phyloP scores from a whole-genome alignment of 805 yeast species.

The Myxozyma melibiosi region DNA sequence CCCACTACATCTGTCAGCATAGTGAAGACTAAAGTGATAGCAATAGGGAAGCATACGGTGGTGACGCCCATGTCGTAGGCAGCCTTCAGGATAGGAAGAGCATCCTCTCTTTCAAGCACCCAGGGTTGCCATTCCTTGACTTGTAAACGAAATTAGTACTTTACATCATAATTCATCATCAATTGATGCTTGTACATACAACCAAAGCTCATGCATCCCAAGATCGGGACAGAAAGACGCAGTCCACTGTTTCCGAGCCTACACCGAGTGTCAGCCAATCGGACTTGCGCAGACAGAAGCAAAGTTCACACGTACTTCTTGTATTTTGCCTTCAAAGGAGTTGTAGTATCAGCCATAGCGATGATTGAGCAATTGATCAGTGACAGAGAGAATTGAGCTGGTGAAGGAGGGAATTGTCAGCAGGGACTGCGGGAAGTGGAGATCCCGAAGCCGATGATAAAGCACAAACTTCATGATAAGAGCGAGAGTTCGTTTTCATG shows the following conservation, averaged over 20 bases:
- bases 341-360: not conserved
- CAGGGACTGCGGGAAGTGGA: too few species aligned
- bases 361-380: too few species aligned
- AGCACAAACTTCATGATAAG: too few species aligned
- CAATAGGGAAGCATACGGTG: constrained; percentile 38
- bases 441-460: too few species aligned
- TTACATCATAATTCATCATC: not conserved
- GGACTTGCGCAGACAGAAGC: too few species aligned
- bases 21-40: not conserved
- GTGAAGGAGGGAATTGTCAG: too few species aligned
- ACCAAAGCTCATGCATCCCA: constrained; percentile 27
- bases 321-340: not conserved
- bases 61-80: constrained; percentile 51
- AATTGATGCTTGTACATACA: not conserved
- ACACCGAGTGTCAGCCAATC: not conserved
- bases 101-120: constrained; percentile 47
- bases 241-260: constrained; percentile 19
- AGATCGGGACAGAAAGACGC: constrained; percentile 20
- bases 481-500: too few species aligned
- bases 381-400: too few species aligned
- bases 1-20: constrained; percentile 34
- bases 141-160: constrained; percentile 40
- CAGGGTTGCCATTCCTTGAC: constrained; percentile 14
- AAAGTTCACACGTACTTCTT: not conserved
- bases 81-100: constrained; percentile 48